phyloP scores from a whole-genome alignment of 1,139 yeast species.

The Sugiyamaella grinbergsii region DNA sequence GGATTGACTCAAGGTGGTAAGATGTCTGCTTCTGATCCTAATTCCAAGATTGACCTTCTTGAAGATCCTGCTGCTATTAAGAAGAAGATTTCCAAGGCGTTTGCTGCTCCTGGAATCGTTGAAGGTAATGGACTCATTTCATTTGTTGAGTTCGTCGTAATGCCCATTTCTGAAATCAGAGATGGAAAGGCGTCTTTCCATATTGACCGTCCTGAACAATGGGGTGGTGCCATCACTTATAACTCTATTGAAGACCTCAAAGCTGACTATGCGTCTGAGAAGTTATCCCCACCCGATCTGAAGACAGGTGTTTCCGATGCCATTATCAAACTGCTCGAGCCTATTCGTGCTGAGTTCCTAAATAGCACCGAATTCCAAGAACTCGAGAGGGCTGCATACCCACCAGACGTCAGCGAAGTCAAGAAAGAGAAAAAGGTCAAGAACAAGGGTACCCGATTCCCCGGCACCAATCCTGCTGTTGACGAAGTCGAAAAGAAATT shows the following conservation, averaged over 20 bases:
- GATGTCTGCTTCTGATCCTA: conserved; percentile 99
- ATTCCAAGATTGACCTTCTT: conserved; percentile 88
- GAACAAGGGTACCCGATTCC: conserved; percentile 83
- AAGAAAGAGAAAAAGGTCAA: conserved; percentile 68
- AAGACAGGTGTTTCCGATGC: conserved; percentile 88
- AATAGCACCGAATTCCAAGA: conserved; percentile 70
- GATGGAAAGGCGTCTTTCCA: conserved; percentile 60
- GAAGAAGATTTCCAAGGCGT: conserved; percentile 90
- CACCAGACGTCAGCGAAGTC: conserved; percentile 59
- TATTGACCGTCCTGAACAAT: conserved; percentile 92
- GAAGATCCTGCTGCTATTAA: conserved; percentile 86
- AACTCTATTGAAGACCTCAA: conserved; percentile 67
- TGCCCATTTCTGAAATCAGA: conserved; percentile 79
- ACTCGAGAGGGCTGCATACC: conserved; percentile 79
- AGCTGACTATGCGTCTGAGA: conserved; percentile 67
- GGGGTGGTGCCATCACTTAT: conserved; percentile 89
- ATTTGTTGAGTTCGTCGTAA: conserved; percentile 78
- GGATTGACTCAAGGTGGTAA: conserved; percentile 95
- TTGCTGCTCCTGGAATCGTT: conserved; percentile 92
- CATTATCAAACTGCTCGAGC: conserved; percentile 76
- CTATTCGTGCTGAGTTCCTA: conserved; percentile 72
- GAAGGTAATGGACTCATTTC: conserved; percentile 90
- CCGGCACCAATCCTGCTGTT: conserved; percentile 51
- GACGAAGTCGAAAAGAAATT: conserved; percentile 40
- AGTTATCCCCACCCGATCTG: conserved; percentile 89